Evolutionary conservation across 1,284 basidiomycete species (phyloP).

Genomic region (Austroboletus rostrupii): DNA sequence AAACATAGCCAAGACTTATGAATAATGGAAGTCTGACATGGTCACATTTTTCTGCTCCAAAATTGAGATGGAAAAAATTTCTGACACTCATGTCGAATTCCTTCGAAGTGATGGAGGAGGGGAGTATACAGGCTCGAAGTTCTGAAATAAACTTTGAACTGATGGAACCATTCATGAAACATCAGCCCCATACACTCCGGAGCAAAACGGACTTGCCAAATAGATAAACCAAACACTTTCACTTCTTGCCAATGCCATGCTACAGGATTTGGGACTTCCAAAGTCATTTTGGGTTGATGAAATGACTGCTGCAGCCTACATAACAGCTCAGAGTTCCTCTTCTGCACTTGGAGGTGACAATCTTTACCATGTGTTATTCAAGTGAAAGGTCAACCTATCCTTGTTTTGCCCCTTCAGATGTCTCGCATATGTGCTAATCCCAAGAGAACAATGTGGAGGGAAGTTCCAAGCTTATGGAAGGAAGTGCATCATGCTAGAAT

Average conservation of each 20-base stretch:
- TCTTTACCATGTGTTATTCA: background rate
- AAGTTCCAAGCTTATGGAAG: background rate
- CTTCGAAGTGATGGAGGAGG: background rate
- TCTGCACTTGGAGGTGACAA: background rate
- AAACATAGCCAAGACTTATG: too few relatives aligned
- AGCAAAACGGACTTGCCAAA: constrained; percentile 1
- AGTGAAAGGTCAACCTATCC: background rate
- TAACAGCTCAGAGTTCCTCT: constrained; percentile 2
- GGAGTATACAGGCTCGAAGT: background rate
- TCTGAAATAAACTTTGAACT: background rate
- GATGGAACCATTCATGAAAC: background rate
- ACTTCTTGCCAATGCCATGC: constrained; percentile 20
- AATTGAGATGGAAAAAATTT: too few relatives aligned
- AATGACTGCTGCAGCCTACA: constrained; percentile 4
- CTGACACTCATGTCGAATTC: background rate
- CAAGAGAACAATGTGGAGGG: constrained; percentile 2
- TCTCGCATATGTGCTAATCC: background rate
- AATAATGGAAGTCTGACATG: too few relatives aligned
- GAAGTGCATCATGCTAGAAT: background rate
- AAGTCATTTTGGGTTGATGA: constrained; percentile 25
- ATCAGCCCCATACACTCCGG: background rate
- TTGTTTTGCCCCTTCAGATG: background rate
- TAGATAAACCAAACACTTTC: constrained; percentile 30
- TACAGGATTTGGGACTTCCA: constrained; percentile 19
- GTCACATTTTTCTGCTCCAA: too few relatives aligned